Conservation (phyloP, 345 rosid species). For the Isatis tinctoria region DNA sequence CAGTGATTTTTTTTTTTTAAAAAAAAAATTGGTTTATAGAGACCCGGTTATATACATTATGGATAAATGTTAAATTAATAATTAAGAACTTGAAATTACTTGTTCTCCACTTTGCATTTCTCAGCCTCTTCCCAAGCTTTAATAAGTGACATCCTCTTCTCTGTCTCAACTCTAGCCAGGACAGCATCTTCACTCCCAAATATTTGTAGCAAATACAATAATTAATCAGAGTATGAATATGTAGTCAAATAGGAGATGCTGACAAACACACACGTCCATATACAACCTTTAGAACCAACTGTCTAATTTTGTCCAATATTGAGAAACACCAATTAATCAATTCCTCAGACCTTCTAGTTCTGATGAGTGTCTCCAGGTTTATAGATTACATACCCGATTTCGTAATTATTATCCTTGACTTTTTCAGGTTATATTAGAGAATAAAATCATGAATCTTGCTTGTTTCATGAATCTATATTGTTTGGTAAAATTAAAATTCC, state of each 20-base stretch:
- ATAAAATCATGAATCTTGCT: background rate
- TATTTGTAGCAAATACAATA: background rate
- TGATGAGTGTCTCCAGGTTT: background rate
- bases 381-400: background rate
- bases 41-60: background rate
- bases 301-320: background rate
- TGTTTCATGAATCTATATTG: too few relatives aligned
- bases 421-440: background rate
- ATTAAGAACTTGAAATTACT: background rate
- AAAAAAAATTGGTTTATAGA: background rate
- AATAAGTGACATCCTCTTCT: conserved; percentile 34
- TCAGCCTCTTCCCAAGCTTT: conserved; percentile 41
- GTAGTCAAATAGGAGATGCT: background rate
- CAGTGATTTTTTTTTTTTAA: background rate
- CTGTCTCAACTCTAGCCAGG: conserved; percentile 36
- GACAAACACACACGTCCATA: background rate
- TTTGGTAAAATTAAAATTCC: background rate
- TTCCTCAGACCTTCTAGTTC: too few relatives aligned
- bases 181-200: conserved; percentile 33
- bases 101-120: conserved; percentile 35
- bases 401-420: background rate
- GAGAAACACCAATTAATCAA: background rate
- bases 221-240: background rate
- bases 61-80: background rate
- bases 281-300: background rate